phyloP scores from a whole-genome alignment of 73 alveolate genomes.

The Paramecium primaurelia region DNA sequence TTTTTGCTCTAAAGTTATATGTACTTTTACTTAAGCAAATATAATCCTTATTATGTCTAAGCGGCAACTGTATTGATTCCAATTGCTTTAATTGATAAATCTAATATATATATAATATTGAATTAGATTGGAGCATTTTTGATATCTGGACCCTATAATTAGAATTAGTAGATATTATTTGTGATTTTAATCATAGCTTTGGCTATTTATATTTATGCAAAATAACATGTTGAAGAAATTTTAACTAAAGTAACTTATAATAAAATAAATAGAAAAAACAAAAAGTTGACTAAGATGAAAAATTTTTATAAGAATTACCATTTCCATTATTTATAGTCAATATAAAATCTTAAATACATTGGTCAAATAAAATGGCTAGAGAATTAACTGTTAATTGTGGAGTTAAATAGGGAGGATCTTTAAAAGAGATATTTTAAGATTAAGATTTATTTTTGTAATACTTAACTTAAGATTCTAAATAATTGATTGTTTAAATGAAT shows the following conservation, averaged over 20 bases:
- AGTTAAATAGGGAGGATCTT: background rate
- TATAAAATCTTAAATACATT: background rate
- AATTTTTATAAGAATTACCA: background rate
- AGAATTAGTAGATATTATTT: background rate
- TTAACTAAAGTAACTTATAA: background rate
- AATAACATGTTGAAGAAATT: background rate
- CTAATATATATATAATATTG: background rate
- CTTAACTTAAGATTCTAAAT: background rate
- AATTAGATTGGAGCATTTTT: background rate
- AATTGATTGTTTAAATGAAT: background rate
- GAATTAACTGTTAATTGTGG: background rate
- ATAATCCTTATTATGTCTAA: background rate
- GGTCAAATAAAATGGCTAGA: background rate
- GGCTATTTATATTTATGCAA: background rate
- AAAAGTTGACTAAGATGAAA: background rate
- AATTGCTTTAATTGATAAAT: background rate
- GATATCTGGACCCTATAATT: background rate
- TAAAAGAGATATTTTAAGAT: background rate
- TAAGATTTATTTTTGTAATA: background rate
- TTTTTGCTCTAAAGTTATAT: background rate
- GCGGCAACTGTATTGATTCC: background rate
- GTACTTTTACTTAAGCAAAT: background rate
- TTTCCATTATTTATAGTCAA: conserved; percentile 2
- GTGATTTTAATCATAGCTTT: background rate
- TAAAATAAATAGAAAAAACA: background rate